phyloP scores from a whole-genome alignment of 2,329 filamentous ascomycete species.

The Diaporthe helianthi region DNA sequence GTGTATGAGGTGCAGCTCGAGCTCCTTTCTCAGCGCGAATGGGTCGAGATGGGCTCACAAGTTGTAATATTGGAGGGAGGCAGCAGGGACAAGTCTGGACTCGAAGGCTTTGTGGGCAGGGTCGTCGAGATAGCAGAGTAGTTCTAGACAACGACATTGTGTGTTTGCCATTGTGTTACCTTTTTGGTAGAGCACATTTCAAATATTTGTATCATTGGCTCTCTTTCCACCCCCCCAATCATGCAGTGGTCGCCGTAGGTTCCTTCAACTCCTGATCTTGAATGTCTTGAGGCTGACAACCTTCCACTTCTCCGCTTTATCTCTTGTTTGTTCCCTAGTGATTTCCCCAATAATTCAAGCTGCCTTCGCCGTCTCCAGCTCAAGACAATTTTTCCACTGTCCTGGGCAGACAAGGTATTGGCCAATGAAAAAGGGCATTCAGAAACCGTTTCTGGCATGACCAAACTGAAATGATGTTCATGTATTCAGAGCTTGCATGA shows the following conservation, averaged over 20 bases:
- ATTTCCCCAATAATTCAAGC: not conserved
- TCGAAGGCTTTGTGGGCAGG: conserved; percentile 76
- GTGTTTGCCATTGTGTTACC: not conserved
- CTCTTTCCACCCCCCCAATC: not conserved
- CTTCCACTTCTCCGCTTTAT: not conserved
- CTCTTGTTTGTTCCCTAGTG: not conserved
- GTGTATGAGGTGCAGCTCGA: conserved; percentile 69
- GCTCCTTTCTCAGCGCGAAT: conserved; percentile 73
- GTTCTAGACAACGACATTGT: conserved; percentile 32
- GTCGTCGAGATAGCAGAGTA: conserved; percentile 68
- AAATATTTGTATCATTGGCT: not conserved
- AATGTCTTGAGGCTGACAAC: not conserved
- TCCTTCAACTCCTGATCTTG: not conserved
- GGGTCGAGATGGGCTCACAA: conserved; percentile 74
- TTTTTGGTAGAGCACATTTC: not conserved
- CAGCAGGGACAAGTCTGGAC: conserved; percentile 68
- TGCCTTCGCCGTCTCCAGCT: not conserved
- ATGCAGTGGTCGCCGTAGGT: not conserved
- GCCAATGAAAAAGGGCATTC: not conserved
- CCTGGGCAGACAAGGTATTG: not conserved
- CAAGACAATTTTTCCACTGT: not conserved
- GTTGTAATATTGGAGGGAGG: conserved; percentile 77
- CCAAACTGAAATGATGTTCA: not conserved
- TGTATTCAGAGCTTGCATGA: not conserved
- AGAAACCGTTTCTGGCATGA: not conserved